A percentile compares a stretch with the other conserved stretches of the same genome.
These are phyloP conservation scores for Colletotrichum australisinense DNA, from an alignment of 2,329 filamentous ascomycete species.

Conservation along the genomic window DNA sequence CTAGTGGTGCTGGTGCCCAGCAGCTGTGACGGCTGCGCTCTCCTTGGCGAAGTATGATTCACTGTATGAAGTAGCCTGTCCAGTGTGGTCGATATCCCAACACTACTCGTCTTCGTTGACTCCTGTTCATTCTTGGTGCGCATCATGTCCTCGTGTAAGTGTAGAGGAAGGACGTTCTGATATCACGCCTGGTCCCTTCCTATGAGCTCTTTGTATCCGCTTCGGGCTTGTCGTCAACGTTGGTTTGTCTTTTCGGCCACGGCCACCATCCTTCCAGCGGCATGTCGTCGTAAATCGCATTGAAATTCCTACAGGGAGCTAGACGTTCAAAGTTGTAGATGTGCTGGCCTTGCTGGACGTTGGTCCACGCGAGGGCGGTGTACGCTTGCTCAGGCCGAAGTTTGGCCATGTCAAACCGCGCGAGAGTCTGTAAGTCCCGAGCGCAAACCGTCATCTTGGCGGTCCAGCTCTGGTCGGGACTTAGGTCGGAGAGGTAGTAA, in stretches of 20 bases:
- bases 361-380: background rate
- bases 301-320: background rate
- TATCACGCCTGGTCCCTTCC: too few species aligned
- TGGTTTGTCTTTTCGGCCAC: slow-evolving; percentile 5
- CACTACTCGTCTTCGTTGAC: too few species aligned
- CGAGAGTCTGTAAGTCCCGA: background rate
- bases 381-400: background rate
- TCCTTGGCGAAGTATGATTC: slow-evolving; percentile 17
- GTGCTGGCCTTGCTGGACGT: background rate
- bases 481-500: slow-evolving; percentile 1
- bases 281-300: slow-evolving; percentile 25
- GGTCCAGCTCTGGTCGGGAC: background rate
- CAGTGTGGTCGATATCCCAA: background rate
- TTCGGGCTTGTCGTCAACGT: background rate
- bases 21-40: slow-evolving; percentile 13
- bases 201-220: too few species aligned
- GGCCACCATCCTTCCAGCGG: slow-evolving; percentile 35
- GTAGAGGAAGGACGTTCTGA: too few species aligned
- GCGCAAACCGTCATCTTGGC: background rate
- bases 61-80: slow-evolving; percentile 26
- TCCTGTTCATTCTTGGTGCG: too few species aligned
- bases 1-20: slow-evolving; percentile 3
- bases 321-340: background rate
- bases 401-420: background rate
- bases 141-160: too few species aligned